A percentile compares a stretch with the other conserved stretches of the same genome.
phyloP scores from a whole-genome alignment of 2,329 filamentous ascomycete genomes.

The Claviceps sorghi region DNA sequence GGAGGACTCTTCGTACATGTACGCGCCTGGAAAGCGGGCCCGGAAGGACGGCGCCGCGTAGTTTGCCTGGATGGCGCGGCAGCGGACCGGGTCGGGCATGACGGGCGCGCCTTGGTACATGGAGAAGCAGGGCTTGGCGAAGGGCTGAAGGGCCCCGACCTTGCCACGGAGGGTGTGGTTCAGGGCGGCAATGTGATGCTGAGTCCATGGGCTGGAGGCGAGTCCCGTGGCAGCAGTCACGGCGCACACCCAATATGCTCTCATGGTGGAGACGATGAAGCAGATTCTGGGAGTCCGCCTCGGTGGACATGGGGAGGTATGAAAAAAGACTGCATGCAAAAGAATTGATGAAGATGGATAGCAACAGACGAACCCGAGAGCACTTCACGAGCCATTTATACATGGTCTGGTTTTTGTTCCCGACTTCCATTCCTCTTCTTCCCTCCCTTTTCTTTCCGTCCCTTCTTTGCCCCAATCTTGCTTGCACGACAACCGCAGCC shows the following conservation, averaged over 20 bases:
- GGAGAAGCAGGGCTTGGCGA: conserved; percentile 9
- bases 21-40: conserved; percentile 6
- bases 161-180: conserved; percentile 6
- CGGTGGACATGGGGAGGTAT: background rate
- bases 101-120: conserved; percentile 6
- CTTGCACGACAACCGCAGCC: background rate
- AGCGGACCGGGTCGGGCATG: conserved; percentile 2
- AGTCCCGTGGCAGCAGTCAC: background rate
- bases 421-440: too few species aligned
- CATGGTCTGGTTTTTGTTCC: too few species aligned
- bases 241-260: background rate
- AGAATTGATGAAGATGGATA: background rate
- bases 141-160: conserved; percentile 5
- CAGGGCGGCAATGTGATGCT: background rate
- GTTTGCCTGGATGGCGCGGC: conserved; percentile 6
- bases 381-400: too few species aligned
- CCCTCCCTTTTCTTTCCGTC: too few species aligned
- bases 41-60: conserved; percentile 6
- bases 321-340: background rate
- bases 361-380: too few species aligned
- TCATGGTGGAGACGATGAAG: background rate
- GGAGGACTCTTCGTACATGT: conserved; percentile 10
- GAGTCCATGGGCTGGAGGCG: conserved; percentile 2
- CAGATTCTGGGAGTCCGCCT: background rate
- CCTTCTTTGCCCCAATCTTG: too few species aligned